Conservation (phyloP, 2,329 filamentous ascomycete species). For the Colletotrichum sansevieriae region DNA sequence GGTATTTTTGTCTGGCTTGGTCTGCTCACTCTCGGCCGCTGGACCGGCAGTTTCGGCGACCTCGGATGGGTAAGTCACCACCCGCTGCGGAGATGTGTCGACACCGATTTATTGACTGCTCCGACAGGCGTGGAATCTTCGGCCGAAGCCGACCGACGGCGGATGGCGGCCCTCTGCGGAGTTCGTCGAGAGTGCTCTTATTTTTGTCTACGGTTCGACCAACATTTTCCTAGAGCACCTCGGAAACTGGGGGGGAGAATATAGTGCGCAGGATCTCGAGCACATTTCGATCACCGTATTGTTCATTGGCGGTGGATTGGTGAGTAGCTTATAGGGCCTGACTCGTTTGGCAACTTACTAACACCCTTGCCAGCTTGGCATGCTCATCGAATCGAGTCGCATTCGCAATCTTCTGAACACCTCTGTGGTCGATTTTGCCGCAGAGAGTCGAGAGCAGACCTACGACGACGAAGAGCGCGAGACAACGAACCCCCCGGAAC, state of each 20-base stretch:
- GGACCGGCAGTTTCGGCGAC: slow-evolving; percentile 90
- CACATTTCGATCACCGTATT: slow-evolving; percentile 93
- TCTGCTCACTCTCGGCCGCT: slow-evolving; percentile 86
- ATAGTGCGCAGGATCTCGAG: slow-evolving; percentile 86
- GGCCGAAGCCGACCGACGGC: slow-evolving; percentile 69
- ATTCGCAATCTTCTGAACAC: slow-evolving; percentile 77
- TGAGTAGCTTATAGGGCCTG: slow-evolving; percentile 56
- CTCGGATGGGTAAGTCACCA: slow-evolving; percentile 78
- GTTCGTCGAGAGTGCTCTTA: slow-evolving; percentile 89
- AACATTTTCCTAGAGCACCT: slow-evolving; percentile 96
- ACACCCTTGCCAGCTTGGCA: slow-evolving; percentile 70
- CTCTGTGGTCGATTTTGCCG: slow-evolving; percentile 55
- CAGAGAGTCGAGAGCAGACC: slow-evolving; percentile 48
- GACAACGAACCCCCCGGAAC: slow-evolving; percentile 66
- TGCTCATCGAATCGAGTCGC: slow-evolving; percentile 83
- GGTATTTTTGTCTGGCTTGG: slow-evolving; percentile 97
- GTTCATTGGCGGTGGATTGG: slow-evolving; percentile 92
- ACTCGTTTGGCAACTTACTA: slow-evolving; percentile 41
- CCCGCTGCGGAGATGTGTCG: neutral
- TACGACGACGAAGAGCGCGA: slow-evolving; percentile 61
- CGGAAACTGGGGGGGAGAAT: slow-evolving; percentile 76
- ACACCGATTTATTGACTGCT: slow-evolving; percentile 34
- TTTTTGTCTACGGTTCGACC: slow-evolving; percentile 88
- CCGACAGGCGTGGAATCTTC: slow-evolving; percentile 85
- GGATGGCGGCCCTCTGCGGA: slow-evolving; percentile 84